Percentiles rank a stretch among this genome's conserved stretches.
Evolutionary conservation across 2,329 filamentous ascomycete genomes (phyloP).

Genomic region (Paraphoma sp.): DNA sequence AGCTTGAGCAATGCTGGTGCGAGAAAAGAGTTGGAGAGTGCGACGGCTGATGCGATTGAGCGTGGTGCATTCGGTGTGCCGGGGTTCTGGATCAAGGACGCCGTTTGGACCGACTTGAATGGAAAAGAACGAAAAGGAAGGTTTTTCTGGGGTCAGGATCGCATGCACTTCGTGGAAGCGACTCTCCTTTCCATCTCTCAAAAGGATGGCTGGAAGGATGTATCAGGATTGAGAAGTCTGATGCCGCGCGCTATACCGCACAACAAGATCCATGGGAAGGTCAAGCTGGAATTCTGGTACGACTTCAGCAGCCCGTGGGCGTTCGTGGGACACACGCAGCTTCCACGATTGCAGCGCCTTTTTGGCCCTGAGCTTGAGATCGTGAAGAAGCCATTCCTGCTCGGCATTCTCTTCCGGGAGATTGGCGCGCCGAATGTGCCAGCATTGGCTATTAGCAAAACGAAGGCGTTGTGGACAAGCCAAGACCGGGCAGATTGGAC

Average conservation of each 20-base stretch:
- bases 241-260: slow-evolving; percentile 29
- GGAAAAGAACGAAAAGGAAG: slow-evolving; percentile 23
- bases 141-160: slow-evolving; percentile 46
- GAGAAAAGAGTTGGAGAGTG: slow-evolving; percentile 30
- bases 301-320: slow-evolving; percentile 46
- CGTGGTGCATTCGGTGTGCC: slow-evolving; percentile 46
- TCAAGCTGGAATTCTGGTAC: slow-evolving; percentile 42
- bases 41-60: slow-evolving; percentile 37
- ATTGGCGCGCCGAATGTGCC: slow-evolving; percentile 45
- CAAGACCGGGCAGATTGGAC: slow-evolving; percentile 44
- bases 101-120: slow-evolving; percentile 20
- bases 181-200: slow-evolving; percentile 20
- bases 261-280: slow-evolving; percentile 10
- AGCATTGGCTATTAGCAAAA: slow-evolving; percentile 25
- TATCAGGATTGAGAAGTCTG: slow-evolving; percentile 22
- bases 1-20: slow-evolving; percentile 27
- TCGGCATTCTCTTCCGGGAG: slow-evolving; percentile 44
- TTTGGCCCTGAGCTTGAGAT: slow-evolving; percentile 36
- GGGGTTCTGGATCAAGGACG: slow-evolving; percentile 41
- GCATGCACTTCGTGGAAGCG: slow-evolving; percentile 47
- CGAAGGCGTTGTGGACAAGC: slow-evolving; percentile 34
- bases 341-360: slow-evolving; percentile 30
- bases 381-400: slow-evolving; percentile 40
- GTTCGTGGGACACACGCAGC: slow-evolving; percentile 43
- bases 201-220: slow-evolving; percentile 12